Evolutionary conservation across 2,329 filamentous ascomycete species (phyloP).

Genomic region (Chaetothyriales sp.): DNA sequence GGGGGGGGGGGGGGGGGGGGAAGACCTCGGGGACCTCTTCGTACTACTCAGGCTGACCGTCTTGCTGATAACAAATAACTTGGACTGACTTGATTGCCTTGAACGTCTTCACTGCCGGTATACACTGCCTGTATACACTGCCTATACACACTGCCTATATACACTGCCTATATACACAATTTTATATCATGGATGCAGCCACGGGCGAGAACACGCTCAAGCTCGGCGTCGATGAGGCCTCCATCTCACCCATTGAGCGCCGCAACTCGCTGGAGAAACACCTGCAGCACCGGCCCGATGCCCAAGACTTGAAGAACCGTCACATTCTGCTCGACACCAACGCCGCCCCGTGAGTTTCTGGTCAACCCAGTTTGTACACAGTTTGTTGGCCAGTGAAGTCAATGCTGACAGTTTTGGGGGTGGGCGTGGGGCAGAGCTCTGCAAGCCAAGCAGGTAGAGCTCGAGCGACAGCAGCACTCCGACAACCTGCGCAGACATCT

Average conservation of each 20-base stretch:
- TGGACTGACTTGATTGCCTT: neutral
- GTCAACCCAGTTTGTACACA: neutral
- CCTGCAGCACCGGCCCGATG: constrained; percentile 54
- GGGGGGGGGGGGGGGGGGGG: too few relatives aligned
- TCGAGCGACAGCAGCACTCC: constrained; percentile 50
- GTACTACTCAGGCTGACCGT: neutral
- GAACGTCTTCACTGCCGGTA: neutral
- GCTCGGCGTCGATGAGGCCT: constrained; percentile 40
- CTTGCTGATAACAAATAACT: neutral
- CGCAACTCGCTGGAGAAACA: constrained; percentile 60
- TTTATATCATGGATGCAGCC: constrained; percentile 11
- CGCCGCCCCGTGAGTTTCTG: constrained; percentile 45
- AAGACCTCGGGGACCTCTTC: too few relatives aligned
- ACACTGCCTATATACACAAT: neutral
- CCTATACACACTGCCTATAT: neutral
- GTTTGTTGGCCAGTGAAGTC: neutral
- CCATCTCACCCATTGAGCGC: constrained; percentile 44
- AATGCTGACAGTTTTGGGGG: neutral
- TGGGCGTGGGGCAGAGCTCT: constrained; percentile 35
- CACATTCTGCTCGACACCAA: constrained; percentile 56
- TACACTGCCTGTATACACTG: neutral
- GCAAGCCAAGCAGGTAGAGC: constrained; percentile 47
- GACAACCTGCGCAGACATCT: constrained; percentile 53
- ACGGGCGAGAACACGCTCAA: constrained; percentile 14
- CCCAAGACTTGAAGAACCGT: constrained; percentile 52